Base-by-base conservation (phyloP, 2,329 filamentous ascomycete genomes). In the Aspergillus nomiae region DNA sequence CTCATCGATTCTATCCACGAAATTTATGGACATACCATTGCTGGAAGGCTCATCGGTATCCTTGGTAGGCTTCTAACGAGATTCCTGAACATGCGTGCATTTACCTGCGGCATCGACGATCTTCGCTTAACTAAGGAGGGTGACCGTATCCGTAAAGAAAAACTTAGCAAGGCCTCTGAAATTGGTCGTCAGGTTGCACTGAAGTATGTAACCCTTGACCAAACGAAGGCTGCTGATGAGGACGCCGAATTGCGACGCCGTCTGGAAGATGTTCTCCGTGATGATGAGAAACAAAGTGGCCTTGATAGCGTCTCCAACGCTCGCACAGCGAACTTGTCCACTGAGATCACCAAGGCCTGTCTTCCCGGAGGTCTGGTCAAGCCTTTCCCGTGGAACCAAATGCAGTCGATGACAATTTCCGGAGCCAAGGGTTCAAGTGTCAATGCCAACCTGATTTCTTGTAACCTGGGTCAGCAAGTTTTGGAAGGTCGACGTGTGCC, bases 361-460 rank as follows among this genome's bases (percentile, higher is more conserved):
- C 85, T 99, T 68, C 95, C 95, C 0, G 80, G 82, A 24, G 92
- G 92, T 48, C 86, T 99, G 32, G 89, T 92, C 72, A 99, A 98
- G 80, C 87, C 91, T 9, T 99, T 99, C 78, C 95, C 95, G 1
- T 90, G 90, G 74, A 99, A 99, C 74, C 94, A 98, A 80, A 99
- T 99, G 94, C 95, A 99, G 83, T 89, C 92, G 68, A 99, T 99
- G 95, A 99, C 95, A 26, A 91, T 90, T 16, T 97, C 95, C 61
- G 95, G 95, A 77, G 95, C 95, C 58, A 99, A 99, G 81, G 95
- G 95, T 75, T 91, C 88, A 60, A 84, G 87, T 71, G 95, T 99
- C 78, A 99, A 99, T 76, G 95, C 95, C 57, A 97, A 96, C 73
- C 87, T 97, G 64, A 99, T 99, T 77, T 98, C 94, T 30, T 98